These are phyloP conservation scores for Podospora sp. DNA, from an alignment of 495 filamentous ascomycete species.

Conservation along the genomic window DNA sequence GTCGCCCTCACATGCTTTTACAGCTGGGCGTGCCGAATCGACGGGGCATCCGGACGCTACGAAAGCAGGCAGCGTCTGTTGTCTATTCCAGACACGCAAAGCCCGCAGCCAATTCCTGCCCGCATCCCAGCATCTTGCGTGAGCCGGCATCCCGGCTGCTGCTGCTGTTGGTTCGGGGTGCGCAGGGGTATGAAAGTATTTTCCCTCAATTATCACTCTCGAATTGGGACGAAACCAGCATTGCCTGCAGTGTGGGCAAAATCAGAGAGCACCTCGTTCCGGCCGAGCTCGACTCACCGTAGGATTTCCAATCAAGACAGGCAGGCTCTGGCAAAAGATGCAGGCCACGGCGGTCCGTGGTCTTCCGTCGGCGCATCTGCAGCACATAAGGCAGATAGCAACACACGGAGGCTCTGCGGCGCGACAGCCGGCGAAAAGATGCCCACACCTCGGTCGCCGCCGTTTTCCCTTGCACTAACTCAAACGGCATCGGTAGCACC, in stretches of 20 bases:
- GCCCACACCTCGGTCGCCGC: constrained; percentile 6
- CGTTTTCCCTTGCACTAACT: background rate
- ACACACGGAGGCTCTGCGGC: constrained; percentile 17
- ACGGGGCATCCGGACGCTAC: constrained; percentile 9
- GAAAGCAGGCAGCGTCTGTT: background rate
- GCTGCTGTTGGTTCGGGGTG: background rate
- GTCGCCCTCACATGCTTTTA: constrained; percentile 18
- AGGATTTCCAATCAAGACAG: background rate
- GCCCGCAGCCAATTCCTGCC: background rate
- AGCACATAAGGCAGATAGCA: background rate
- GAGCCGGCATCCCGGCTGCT: background rate
- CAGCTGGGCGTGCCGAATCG: constrained; percentile 21
- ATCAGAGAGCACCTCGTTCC: background rate
- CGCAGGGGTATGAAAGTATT: background rate
- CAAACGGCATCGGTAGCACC: background rate
- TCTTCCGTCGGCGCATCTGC: background rate
- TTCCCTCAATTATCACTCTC: background rate
- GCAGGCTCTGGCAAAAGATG: background rate
- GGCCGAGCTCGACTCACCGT: background rate
- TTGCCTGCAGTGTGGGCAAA: background rate
- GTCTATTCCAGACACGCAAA: background rate
- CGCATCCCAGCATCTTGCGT: background rate
- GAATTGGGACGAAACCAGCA: background rate
- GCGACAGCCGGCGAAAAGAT: constrained; percentile 16
- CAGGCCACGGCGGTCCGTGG: background rate